Base-by-base conservation (phyloP, 257 asterid species). In the Plantago ovata region DNA sequence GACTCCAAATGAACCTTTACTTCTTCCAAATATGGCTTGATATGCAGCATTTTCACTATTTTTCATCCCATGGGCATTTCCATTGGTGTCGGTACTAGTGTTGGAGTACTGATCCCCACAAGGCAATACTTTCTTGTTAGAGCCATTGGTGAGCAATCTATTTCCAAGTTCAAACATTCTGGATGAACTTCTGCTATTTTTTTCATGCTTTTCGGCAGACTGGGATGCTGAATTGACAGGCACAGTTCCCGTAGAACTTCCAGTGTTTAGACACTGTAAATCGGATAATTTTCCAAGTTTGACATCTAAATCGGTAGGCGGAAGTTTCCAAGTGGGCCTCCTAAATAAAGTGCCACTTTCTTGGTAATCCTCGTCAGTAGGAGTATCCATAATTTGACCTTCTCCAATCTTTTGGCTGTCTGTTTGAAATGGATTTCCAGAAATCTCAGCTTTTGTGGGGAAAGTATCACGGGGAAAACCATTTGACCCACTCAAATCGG, bases 271-370 rank as follows among this genome's bases (percentile, higher is more conserved):
- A 64, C 73, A 44, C 58, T 50, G 64, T 24, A 77, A 56, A 54
- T 72, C 62, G 28, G 82, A 72, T 7, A 77, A 67, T 55, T 73
- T 84, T 58, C 81, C 86, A 57, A 78, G 81, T 53, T 77, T 79
- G 67, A 77, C 71, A 67, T 79, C 84, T 60, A 83, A 84, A 83
- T 85, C 98, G 68, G 79, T 80, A 36, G 93, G 79, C 47, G 95
- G 73, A 68, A 79, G 75, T 62, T 77, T 76, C 84, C 88, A 83
- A 47, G 91, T 65, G 60, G 78, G 61, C 77, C 73, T 88, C 78
- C 79, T 76, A 40, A 75, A 64, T 56, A 78, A 53, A 22, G 66
- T 23, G 24, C 77, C 83, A 63, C 69, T 75, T 68, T 68, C 81
- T 45, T 61, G 78, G 70, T 71, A 63, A 65, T 79, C 83, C 36